Evolutionary conservation across 2,329 filamentous ascomycete genomes (phyloP).

Genomic region (Zalaria sp.): DNA sequence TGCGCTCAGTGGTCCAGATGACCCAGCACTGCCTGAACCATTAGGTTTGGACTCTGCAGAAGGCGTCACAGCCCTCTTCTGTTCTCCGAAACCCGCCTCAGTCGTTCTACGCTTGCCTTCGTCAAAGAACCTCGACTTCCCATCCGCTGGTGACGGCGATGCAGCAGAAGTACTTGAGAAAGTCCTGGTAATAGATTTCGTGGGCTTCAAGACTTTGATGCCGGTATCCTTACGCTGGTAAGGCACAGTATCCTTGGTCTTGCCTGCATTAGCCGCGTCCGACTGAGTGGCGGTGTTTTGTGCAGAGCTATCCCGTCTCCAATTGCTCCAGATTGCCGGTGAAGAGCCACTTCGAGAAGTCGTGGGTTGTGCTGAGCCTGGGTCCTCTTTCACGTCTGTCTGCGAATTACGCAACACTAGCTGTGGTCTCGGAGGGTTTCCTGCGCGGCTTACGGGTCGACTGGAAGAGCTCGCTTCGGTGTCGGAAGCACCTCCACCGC

Average conservation of each 20-base stretch:
- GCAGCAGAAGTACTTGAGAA: slow-evolving; percentile 26
- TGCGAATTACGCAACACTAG: slow-evolving; percentile 11
- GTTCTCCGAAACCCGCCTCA: slow-evolving; percentile 4
- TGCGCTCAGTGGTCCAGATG: slow-evolving; percentile 5
- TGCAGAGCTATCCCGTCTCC: slow-evolving; percentile 27
- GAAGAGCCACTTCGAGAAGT: slow-evolving; percentile 14
- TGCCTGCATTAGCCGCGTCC: slow-evolving; percentile 43
- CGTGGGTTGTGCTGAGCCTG: neutral
- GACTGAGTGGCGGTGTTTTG: slow-evolving; percentile 10
- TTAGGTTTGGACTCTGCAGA: slow-evolving; percentile 7
- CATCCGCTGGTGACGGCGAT: slow-evolving; percentile 14
- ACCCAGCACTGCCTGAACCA: neutral
- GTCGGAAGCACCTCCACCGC: slow-evolving; percentile 11
- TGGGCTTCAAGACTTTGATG: slow-evolving; percentile 84
- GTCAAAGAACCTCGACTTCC: slow-evolving; percentile 35
- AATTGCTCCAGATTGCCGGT: slow-evolving; percentile 33
- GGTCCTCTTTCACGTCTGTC: slow-evolving; percentile 5
- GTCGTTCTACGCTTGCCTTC: slow-evolving; percentile 22
- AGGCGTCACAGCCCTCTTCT: slow-evolving; percentile 6
- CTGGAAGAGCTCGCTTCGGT: slow-evolving; percentile 5
- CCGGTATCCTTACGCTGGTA: slow-evolving; percentile 58
- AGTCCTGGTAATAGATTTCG: slow-evolving; percentile 45
- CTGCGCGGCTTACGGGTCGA: slow-evolving; percentile 12
- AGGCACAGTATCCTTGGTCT: slow-evolving; percentile 38
- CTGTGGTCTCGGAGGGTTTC: slow-evolving; percentile 11